Conservation (phyloP, 306 rosid species). For the Pueraria montana region DNA sequence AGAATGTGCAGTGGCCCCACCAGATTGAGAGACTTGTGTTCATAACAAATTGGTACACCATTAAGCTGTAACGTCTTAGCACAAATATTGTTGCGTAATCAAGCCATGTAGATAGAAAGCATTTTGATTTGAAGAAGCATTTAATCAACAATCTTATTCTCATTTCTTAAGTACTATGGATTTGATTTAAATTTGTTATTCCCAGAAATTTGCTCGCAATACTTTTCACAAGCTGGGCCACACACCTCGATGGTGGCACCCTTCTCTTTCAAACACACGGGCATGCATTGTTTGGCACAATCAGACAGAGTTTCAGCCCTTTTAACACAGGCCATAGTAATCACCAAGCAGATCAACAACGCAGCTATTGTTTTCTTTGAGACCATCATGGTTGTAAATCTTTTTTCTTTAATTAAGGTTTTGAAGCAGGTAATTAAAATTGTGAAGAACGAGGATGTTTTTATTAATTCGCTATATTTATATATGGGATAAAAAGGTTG, state of each 20-base stretch:
- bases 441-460: background rate
- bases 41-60: background rate
- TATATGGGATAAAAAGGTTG: background rate
- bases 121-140: too few relatives aligned
- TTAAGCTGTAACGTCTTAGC: too few relatives aligned
- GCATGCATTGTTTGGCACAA: slow-evolving; percentile 64
- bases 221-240: slow-evolving; percentile 51
- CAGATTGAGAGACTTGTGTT: background rate
- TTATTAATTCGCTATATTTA: slow-evolving; percentile 10
- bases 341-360: slow-evolving; percentile 42
- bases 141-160: too few relatives aligned
- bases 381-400: slow-evolving; percentile 8
- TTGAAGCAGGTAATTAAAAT: background rate
- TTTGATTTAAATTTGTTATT: background rate
- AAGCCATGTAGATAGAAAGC: too few relatives aligned
- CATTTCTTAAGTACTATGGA: background rate
- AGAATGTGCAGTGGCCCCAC: background rate
- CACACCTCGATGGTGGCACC: slow-evolving; percentile 53
- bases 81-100: too few relatives aligned
- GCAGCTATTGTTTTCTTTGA: slow-evolving; percentile 38
- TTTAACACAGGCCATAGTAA: slow-evolving; percentile 28
- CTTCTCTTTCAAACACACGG: slow-evolving; percentile 58
- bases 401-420: background rate
- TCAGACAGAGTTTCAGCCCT: slow-evolving; percentile 39
- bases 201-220: slow-evolving; percentile 8